Conservation (phyloP, 768 basidiomycete genomes). For the Amanita polypyramis region DNA sequence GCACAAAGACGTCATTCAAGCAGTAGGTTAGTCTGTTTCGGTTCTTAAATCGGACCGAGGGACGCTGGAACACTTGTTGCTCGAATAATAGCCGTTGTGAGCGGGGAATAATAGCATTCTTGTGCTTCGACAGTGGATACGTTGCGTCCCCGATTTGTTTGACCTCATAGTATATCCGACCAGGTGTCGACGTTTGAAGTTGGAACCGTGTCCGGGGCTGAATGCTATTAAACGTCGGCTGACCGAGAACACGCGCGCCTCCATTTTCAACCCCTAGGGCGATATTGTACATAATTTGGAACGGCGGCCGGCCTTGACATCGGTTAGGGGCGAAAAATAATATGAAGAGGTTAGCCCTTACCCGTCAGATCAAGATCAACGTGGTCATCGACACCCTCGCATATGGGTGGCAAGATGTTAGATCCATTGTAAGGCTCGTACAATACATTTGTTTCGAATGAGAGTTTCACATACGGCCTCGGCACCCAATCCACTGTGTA, state of each 20-base stretch:
- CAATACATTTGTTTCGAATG: constrained; percentile 40
- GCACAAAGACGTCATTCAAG: constrained; percentile 53
- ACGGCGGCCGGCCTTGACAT: constrained; percentile 71
- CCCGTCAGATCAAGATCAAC: constrained; percentile 80
- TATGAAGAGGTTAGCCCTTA: constrained; percentile 14
- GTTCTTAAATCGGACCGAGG: constrained; percentile 70
- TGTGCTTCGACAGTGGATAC: constrained; percentile 68
- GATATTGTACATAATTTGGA: constrained; percentile 86
- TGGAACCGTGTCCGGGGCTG: constrained; percentile 74
- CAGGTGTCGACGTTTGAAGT: constrained; percentile 65
- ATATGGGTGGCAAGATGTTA: constrained; percentile 65
- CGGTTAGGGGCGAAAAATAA: neutral
- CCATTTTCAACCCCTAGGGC: constrained; percentile 59
- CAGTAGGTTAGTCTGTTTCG: constrained; percentile 63
- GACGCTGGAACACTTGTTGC: constrained; percentile 75
- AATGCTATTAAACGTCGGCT: constrained; percentile 78
- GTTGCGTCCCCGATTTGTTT: constrained; percentile 80
- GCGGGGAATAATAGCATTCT: constrained; percentile 51
- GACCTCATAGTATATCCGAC: constrained; percentile 83
- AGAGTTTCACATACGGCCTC: constrained; percentile 63
- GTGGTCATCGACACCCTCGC: constrained; percentile 71
- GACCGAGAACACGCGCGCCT: constrained; percentile 60
- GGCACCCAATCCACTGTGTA: constrained; percentile 76
- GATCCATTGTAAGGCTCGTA: constrained; percentile 63
- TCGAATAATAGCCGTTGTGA: constrained; percentile 67